Base-by-base conservation (phyloP, 208 protist species). In the Trypanosoma avium region DNA sequence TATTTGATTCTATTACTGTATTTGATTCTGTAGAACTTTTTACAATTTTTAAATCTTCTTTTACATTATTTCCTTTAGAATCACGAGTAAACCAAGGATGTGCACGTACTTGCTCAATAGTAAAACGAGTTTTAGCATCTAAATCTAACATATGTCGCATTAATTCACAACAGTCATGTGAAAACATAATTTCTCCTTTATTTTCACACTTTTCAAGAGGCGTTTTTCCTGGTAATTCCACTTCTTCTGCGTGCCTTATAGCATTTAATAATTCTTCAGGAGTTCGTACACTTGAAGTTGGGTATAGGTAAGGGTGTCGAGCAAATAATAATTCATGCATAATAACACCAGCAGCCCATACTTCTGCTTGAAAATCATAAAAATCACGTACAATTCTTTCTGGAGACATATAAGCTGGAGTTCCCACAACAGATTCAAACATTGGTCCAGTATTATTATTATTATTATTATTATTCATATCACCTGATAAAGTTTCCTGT, bases 281-380 rank as follows among this genome's bases (percentile, higher is more conserved):
- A 30, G 75, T 71, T 12, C 73, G 76, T 29, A 88, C 76, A 40
- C 66, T 12, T 15, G 60, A 33, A 30, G 22, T 24, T 12, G 42
- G 13, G 43, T 70, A 45, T 8, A 66, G 24, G 42, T 64, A 86
- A 2, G 80, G 80, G 15, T 76, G 66, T 27, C 61, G 56, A 22
- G 81, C 86, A 43, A 68, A 76, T 48, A 95, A 62, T 56, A 93
- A 69, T 78, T 90, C 89, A 53, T 84, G 88, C 68, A 95, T 65
- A 47, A 95, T 86, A 63, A 91, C 79, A 7, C 89, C 89, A 3
- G 77, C 67, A 13, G 84, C 77, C 74, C 83, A 95, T 24, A 95
- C 78, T 47, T 95, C 89, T 1, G 86, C 83, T 29, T 82, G 79
- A 68, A 73, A 80, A 69, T 79, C 69, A 68, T 94, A 94, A 26